These are phyloP conservation scores for Claviceps fusiformis DNA, from an alignment of 2,329 filamentous ascomycete species.

Conservation along the genomic window DNA sequence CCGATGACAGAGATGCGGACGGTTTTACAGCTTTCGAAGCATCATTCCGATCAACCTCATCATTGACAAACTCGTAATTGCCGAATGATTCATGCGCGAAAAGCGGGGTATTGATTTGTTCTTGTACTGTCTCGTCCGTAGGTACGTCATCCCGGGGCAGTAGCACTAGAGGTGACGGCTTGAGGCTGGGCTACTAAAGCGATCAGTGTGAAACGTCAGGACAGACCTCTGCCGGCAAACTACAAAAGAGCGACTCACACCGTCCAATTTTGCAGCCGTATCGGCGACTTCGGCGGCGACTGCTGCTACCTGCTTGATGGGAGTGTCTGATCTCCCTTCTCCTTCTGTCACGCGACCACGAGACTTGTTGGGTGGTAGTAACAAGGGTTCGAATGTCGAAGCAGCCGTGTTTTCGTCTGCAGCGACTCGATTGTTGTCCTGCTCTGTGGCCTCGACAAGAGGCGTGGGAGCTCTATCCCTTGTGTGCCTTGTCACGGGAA, in stretches of 20 bases:
- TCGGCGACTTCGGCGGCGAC: constrained; percentile 32
- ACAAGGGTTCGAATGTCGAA: constrained; percentile 1
- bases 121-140: neutral
- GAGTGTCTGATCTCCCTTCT: constrained; percentile 20
- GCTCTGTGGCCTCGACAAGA: constrained; percentile 7
- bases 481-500: constrained; percentile 8
- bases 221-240: constrained; percentile 1
- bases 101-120: constrained; percentile 19
- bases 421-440: neutral
- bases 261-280: constrained; percentile 24
- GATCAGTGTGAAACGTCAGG: constrained; percentile 9
- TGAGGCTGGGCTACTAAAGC: constrained; percentile 7
- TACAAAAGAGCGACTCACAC: constrained; percentile 6
- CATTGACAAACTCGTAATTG: constrained; percentile 23
- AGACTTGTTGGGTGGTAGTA: constrained; percentile 12
- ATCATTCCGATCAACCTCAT: constrained; percentile 17
- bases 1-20: constrained; percentile 7
- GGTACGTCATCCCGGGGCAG: neutral
- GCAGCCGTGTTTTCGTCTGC: constrained; percentile 1
- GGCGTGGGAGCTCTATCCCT: neutral
- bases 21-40: constrained; percentile 9
- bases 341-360: constrained; percentile 5
- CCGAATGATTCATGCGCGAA: constrained; percentile 35
- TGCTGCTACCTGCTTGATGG: constrained; percentile 26
- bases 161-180: neutral